Evolutionary conservation across 2,329 filamentous ascomycete species (phyloP), one percentile per base, ranked within the genome.

Genomic region (Macrophomina tecta): DNA sequence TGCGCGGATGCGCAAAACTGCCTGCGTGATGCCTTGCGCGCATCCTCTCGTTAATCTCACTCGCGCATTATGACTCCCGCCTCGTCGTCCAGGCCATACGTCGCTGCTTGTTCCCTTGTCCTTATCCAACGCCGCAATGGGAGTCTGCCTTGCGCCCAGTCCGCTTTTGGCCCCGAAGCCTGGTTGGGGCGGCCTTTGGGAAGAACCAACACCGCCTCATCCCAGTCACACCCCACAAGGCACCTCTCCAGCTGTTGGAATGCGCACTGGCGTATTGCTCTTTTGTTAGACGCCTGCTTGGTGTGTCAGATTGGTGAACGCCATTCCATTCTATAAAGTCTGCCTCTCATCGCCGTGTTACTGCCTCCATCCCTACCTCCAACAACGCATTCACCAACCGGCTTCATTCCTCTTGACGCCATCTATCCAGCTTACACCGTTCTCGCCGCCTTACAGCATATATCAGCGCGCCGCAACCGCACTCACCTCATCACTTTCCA

Each of bases 401-500:
- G 38, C 28, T 45, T 30, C 28, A 61, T 34, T 45, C 23, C 48
- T 12, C 18, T 38, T 8, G 18, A 18, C 23, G 14, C 48, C 49
- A 34, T 36, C 49, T 46, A 53, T 18, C 51, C 49, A 55, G 36
- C 7, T 8, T 42, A 49, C 62, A 65, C 46, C 62, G 16, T 46
- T 40, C 61, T 34, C 49, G 40, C 61, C 55, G 40, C 40, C 42
- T 40, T 49, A n/a, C 4, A 62, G 45, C 63, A 48, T 56, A 53
- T 30, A 28, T 48, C 63, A 56, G 28, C 40, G 32, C 28, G 49
- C 63, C 63, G 30, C 40, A 40, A n/a, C 63, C 63, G 63, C 63
- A 56, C 51, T 51, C 63, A 65, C 63, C 49, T 65, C 63, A 65
- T 65, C 63, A 56, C 63, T 56, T 42, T 65, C 40, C 30, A 49